Evolutionary conservation across 2,329 filamentous ascomycete genomes (phyloP).

Genomic region (Neonectria magnoliae): DNA sequence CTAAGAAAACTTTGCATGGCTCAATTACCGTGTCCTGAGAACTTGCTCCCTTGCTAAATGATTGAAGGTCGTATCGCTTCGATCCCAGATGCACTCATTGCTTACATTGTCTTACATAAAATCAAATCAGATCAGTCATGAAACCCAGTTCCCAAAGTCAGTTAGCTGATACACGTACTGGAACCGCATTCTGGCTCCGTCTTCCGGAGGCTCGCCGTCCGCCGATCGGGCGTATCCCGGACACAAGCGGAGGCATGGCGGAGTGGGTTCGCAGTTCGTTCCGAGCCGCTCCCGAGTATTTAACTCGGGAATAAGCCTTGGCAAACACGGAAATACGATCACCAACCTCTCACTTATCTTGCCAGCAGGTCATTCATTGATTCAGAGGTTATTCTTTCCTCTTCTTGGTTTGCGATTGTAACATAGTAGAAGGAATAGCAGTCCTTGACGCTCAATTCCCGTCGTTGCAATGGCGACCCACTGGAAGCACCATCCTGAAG

Average conservation of each 20-base stretch:
- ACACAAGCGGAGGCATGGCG: conserved; percentile 24
- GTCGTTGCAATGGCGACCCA: conserved; percentile 12
- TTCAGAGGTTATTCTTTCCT: conserved; percentile 26
- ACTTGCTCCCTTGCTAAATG: neutral
- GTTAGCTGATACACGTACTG: conserved; percentile 1
- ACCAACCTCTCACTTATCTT: conserved; percentile 34
- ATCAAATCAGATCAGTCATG: neutral
- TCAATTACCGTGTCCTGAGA: neutral
- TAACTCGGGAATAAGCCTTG: conserved; percentile 34
- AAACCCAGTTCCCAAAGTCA: neutral
- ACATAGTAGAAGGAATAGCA: conserved; percentile 2
- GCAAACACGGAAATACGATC: conserved; percentile 31
- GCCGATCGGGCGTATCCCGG: conserved; percentile 23
- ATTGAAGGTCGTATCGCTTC: neutral
- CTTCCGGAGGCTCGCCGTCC: conserved; percentile 11
- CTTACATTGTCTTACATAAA: neutral
- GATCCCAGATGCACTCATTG: neutral
- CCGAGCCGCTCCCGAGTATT: conserved; percentile 15
- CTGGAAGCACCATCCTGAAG: neutral
- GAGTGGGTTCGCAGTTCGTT: conserved; percentile 7
- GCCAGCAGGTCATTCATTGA: conserved; percentile 26
- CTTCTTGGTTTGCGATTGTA: conserved; percentile 6
- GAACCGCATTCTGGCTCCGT: conserved; percentile 11
- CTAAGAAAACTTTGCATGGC: neutral
- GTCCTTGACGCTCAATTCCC: neutral